These are phyloP conservation scores for Dioszegia aurantiaca DNA, from an alignment of 768 basidiomycete genomes.

Conservation along the genomic window DNA sequence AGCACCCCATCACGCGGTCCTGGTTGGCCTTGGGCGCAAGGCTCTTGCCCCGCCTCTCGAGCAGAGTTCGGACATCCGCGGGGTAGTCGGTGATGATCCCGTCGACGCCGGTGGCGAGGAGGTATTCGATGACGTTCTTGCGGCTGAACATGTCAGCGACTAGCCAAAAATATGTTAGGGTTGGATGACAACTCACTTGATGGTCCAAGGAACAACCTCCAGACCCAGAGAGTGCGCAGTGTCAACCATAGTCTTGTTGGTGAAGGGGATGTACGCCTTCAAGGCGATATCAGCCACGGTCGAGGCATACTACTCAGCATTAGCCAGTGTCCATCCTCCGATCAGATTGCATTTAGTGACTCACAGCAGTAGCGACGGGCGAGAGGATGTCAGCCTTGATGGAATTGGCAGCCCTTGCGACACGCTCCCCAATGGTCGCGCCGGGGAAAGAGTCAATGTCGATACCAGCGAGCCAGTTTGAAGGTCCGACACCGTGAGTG, in stretches of 20 bases:
- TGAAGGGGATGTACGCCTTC: conserved; percentile 60
- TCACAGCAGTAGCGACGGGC: conserved; percentile 56
- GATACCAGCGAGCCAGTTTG: conserved; percentile 69
- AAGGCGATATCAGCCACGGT: conserved; percentile 55
- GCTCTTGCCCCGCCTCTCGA: conserved; percentile 58
- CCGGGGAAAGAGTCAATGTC: conserved; percentile 66
- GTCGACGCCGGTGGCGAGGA: conserved; percentile 65
- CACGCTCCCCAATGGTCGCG: conserved; percentile 59
- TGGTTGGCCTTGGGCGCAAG: conserved; percentile 63
- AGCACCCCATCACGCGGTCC: conserved; percentile 62
- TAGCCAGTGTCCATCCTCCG: too few species aligned
- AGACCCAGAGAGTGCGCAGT: conserved; percentile 65
- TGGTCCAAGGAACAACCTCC: conserved; percentile 69
- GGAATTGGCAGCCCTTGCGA: conserved; percentile 67
- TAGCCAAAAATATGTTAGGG: neutral
- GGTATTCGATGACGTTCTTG: conserved; percentile 62
- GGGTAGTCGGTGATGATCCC: conserved; percentile 80
- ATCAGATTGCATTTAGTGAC: too few species aligned
- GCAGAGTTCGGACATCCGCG: conserved; percentile 60
- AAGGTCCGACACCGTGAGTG: conserved; percentile 54
- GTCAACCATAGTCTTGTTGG: conserved; percentile 67
- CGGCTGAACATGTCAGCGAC: conserved; percentile 55
- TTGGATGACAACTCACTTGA: conserved; percentile 19
- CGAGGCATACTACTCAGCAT: conserved; percentile 47
- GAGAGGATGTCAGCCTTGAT: conserved; percentile 68